Evolutionary conservation across 2,329 filamentous ascomycete species (phyloP).

Genomic region (Paramyrothecium sp.): DNA sequence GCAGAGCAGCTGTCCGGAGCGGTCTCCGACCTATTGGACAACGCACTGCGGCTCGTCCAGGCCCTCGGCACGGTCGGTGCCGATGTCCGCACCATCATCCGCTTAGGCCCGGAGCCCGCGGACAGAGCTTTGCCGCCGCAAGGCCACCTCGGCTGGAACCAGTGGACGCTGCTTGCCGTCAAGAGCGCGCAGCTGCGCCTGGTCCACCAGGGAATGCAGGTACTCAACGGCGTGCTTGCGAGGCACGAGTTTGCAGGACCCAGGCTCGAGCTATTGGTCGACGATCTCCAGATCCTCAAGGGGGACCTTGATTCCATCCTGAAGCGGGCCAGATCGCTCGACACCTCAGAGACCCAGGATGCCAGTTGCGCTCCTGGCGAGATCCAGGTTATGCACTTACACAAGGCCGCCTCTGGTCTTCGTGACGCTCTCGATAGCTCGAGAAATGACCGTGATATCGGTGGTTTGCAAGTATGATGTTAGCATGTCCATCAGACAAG

Average conservation of each 20-base stretch:
- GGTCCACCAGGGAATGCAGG: slow-evolving; percentile 63
- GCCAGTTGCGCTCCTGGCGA: background rate
- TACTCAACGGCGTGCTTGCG: slow-evolving; percentile 71
- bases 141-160: slow-evolving; percentile 44
- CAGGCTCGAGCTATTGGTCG: slow-evolving; percentile 35
- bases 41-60: slow-evolving; percentile 47
- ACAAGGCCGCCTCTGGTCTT: no score
- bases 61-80: slow-evolving; percentile 68
- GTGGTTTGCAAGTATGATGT: no score
- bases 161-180: slow-evolving; percentile 75
- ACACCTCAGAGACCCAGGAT: no score
- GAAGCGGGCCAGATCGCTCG: background rate
- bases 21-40: slow-evolving; percentile 65
- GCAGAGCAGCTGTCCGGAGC: slow-evolving; percentile 68
- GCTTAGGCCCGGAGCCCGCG: slow-evolving; percentile 46
- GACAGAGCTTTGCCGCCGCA: background rate
- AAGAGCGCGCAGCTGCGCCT: slow-evolving; percentile 61
- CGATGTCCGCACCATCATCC: slow-evolving; percentile 67
- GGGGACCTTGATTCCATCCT: background rate
- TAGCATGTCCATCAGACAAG: no score
- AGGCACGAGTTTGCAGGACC: slow-evolving; percentile 64
- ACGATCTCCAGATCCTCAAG: background rate
- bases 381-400: background rate
- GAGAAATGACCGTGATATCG: no score
- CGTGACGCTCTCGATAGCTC: no score